Percentiles rank a stretch among this genome's conserved stretches.
These are phyloP conservation scores for Metschnikowia cerradonensis DNA, from an alignment of 805 yeast species.

Conservation along the genomic window DNA sequence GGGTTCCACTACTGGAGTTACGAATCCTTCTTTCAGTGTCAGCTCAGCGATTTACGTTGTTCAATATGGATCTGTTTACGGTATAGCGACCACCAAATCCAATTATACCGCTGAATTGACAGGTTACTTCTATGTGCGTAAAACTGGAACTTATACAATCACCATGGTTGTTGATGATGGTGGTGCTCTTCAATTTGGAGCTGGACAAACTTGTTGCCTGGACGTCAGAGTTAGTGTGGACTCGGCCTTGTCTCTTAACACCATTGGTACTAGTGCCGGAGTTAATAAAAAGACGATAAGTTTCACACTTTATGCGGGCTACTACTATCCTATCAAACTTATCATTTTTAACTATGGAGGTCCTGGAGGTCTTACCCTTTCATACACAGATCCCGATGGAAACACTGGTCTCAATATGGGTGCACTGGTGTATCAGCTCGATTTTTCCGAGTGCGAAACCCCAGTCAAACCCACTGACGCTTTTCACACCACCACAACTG, in stretches of 20 bases:
- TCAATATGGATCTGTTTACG: conserved; percentile 4
- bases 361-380: conserved; percentile 1
- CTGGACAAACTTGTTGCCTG: conserved; percentile 11
- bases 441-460: conserved; percentile 3
- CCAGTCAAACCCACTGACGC: conserved; percentile 2
- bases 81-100: conserved; percentile 7
- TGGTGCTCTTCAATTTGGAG: conserved; percentile 11
- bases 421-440: conserved; percentile 2
- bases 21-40: conserved; percentile 7
- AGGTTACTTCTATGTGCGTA: conserved; percentile 9
- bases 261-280: neutral
- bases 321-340: conserved; percentile 11
- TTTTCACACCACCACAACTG: conserved; percentile 4
- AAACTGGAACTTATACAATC: conserved; percentile 9
- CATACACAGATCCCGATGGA: conserved; percentile 7
- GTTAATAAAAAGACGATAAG: neutral
- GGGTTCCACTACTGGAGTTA: conserved; percentile 7
- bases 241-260: neutral
- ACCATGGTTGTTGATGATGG: conserved; percentile 12
- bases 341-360: conserved; percentile 11
- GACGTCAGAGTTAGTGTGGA: conserved; percentile 1
- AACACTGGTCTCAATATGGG: conserved; percentile 5
- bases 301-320: conserved; percentile 6
- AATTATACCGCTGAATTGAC: conserved; percentile 12
- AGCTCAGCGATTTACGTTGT: neutral